A percentile compares a stretch with the other conserved stretches of the same genome.
Evolutionary conservation across 164 flowering plant genomes (phyloP).

Genomic region (Warburgia ugandensis): DNA sequence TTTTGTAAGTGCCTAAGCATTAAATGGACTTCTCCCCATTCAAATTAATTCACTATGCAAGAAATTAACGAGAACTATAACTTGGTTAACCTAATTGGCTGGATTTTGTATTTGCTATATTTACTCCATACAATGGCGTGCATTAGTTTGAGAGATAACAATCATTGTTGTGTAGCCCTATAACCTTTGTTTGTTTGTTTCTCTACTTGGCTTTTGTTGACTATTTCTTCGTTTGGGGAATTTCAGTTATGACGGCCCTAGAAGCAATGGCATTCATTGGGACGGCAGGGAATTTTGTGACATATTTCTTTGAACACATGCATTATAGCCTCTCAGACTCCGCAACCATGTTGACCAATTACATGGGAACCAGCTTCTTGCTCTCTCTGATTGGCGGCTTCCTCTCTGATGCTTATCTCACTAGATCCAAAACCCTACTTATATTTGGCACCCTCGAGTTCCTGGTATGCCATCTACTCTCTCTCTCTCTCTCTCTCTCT

Average conservation of each 20-base stretch:
- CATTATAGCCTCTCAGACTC: conserved; percentile 12
- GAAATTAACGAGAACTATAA: too few species aligned
- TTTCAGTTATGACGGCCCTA: conserved; percentile 12
- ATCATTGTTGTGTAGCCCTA: too few species aligned
- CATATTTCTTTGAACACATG: conserved; percentile 15
- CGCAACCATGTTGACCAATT: conserved; percentile 15
- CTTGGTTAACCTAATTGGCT: too few species aligned
- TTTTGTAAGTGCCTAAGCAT: too few species aligned
- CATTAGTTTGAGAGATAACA: too few species aligned
- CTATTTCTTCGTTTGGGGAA: neutral
- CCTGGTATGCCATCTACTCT: conserved; percentile 10
- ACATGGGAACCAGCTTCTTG: conserved; percentile 17
- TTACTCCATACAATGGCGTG: too few species aligned
- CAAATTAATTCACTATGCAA: too few species aligned
- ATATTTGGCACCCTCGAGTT: conserved; percentile 18
- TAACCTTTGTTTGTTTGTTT: too few species aligned
- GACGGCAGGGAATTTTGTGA: conserved; percentile 12
- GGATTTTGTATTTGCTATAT: too few species aligned
- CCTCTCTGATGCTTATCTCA: conserved; percentile 19
- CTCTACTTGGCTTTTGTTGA: too few species aligned
- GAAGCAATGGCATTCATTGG: conserved; percentile 19
- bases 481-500: neutral
- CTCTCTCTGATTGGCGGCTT: conserved; percentile 18
- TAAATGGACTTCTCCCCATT: too few species aligned
- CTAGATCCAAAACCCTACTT: conserved; percentile 10